Conservation (phyloP, 2,329 filamentous ascomycete genomes). For the Trichoderma harzianum region DNA sequence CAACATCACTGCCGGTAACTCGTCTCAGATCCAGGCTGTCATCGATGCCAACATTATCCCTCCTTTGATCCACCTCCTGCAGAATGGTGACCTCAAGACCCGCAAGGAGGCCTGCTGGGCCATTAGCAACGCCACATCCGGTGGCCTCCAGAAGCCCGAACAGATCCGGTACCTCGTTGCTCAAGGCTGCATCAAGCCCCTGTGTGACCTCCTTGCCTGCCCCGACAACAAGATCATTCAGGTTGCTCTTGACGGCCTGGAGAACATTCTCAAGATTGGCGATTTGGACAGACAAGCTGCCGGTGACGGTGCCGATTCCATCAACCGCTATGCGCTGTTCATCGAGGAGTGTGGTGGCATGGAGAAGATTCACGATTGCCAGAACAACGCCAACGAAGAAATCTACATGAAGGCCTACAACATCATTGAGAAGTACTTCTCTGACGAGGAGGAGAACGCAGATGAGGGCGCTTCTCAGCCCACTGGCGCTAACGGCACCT, state of each 20-base stretch:
- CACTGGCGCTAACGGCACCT: constrained; percentile 67
- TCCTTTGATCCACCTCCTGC: constrained; percentile 90
- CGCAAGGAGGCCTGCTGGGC: constrained; percentile 99
- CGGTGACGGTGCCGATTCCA: constrained; percentile 68
- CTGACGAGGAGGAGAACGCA: constrained; percentile 92
- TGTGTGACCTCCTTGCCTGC: constrained; percentile 91
- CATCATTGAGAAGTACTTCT: constrained; percentile 99
- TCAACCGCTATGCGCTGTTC: constrained; percentile 96
- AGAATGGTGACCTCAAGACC: constrained; percentile 97
- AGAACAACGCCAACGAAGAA: constrained; percentile 99
- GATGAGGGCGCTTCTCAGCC: constrained; percentile 73
- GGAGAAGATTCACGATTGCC: constrained; percentile 99
- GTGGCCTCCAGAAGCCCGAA: constrained; percentile 96
- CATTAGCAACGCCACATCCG: constrained; percentile 96
- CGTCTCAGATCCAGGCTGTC: constrained; percentile 93
- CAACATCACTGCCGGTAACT: constrained; percentile 98
- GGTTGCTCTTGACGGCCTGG: constrained; percentile 91
- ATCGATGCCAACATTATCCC: constrained; percentile 97
- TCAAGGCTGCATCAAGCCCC: constrained; percentile 93
- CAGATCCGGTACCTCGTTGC: constrained; percentile 94
- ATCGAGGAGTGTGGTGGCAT: constrained; percentile 98
- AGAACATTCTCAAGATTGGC: constrained; percentile 99
- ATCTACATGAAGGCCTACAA: constrained; percentile 99
- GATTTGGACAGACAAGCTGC: constrained; percentile 95
- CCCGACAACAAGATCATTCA: constrained; percentile 99